Conservation (phyloP, 2,329 filamentous ascomycete species). For the Knoxdaviesia capensis region DNA sequence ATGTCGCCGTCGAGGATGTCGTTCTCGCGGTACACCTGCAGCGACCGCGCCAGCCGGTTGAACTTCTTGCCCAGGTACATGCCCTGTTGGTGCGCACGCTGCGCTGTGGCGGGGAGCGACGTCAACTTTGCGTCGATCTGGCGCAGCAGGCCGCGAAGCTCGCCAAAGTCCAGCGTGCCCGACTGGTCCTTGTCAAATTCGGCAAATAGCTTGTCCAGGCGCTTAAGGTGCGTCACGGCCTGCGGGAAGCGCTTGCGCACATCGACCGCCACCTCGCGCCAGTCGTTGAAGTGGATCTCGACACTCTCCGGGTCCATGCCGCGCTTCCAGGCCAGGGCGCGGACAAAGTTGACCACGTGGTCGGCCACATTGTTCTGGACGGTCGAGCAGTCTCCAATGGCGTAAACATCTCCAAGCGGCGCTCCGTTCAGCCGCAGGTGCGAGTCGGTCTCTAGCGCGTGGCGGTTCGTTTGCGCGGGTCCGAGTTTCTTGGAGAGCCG, state of each 20-base stretch:
- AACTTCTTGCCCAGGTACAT: constrained; percentile 84
- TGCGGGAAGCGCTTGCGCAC: constrained; percentile 86
- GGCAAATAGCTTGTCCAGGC: constrained; percentile 77
- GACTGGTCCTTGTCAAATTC: constrained; percentile 86
- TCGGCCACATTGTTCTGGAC: constrained; percentile 95
- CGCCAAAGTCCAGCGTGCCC: constrained; percentile 83
- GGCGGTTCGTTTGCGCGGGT: constrained; percentile 62
- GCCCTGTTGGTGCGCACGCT: constrained; percentile 91
- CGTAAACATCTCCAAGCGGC: constrained; percentile 85
- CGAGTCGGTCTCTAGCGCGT: constrained; percentile 84
- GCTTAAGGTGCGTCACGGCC: constrained; percentile 65
- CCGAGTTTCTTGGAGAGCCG: constrained; percentile 59
- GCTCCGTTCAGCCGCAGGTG: constrained; percentile 79
- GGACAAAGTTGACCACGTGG: constrained; percentile 76
- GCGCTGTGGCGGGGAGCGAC: constrained; percentile 81
- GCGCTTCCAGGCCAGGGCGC: constrained; percentile 75
- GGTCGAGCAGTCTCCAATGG: constrained; percentile 86
- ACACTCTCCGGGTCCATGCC: constrained; percentile 80
- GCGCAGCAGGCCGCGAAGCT: constrained; percentile 68
- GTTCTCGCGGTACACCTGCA: constrained; percentile 58
- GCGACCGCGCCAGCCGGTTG: constrained; percentile 67
- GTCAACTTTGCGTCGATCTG: constrained; percentile 94
- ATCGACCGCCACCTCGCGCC: constrained; percentile 64
- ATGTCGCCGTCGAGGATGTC: constrained; percentile 74
- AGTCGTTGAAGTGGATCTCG: constrained; percentile 70